Evolutionary conservation across 495 filamentous ascomycete species (phyloP).

Genomic region (Friedmanniomyces endolithicus): DNA sequence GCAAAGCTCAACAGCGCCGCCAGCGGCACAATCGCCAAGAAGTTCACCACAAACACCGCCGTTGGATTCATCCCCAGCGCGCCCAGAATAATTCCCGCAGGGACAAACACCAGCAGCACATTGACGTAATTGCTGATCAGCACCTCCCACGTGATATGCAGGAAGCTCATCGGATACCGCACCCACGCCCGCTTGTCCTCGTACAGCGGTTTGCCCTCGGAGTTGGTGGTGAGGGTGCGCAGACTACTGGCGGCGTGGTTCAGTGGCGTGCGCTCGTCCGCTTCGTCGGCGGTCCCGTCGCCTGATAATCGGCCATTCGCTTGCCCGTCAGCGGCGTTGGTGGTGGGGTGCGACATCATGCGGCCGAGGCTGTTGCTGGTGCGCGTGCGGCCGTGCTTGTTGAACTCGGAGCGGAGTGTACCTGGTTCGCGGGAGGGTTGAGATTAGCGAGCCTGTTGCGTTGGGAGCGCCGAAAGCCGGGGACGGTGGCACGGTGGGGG

Average conservation of each 20-base stretch:
- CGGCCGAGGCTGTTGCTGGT: neutral
- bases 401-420: slow-evolving; percentile 10
- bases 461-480: neutral
- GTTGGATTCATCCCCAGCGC: slow-evolving; percentile 58
- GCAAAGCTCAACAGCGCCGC: slow-evolving; percentile 89
- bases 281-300: slow-evolving; percentile 11
- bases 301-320: neutral
- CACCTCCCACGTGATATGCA: slow-evolving; percentile 40
- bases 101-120: slow-evolving; percentile 76
- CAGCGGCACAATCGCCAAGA: slow-evolving; percentile 88
- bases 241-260: slow-evolving; percentile 2
- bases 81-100: slow-evolving; percentile 73
- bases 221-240: slow-evolving; percentile 8
- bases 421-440: too few relatives aligned
- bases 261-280: slow-evolving; percentile 14
- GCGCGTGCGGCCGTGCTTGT: slow-evolving; percentile 13
- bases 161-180: slow-evolving; percentile 42
- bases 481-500: neutral
- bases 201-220: slow-evolving; percentile 5
- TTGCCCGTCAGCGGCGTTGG: neutral
- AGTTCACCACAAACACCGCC: slow-evolving; percentile 77
- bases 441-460: too few relatives aligned
- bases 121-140: slow-evolving; percentile 69
- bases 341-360: neutral
- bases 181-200: slow-evolving; percentile 20